Evolutionary conservation across 2,329 filamentous ascomycete genomes (phyloP).

Genomic region (Exophiala dermatitidis): DNA sequence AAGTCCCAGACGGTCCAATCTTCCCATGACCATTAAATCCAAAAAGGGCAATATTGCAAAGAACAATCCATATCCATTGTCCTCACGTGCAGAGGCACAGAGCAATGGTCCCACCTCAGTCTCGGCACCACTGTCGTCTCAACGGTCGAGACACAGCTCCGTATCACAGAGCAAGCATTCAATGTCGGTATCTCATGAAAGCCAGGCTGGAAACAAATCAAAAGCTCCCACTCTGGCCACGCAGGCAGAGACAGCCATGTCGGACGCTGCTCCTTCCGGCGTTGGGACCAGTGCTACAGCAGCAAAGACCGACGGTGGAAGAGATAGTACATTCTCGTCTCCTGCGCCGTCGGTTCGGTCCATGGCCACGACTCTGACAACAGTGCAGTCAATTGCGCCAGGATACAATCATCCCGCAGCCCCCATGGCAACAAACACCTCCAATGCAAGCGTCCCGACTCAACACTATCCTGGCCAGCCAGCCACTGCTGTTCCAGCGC

Average conservation of each 20-base stretch:
- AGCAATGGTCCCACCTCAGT: conserved; percentile 50
- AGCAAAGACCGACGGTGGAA: conserved; percentile 60
- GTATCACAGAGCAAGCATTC: conserved; percentile 54
- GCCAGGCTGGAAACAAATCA: conserved; percentile 57
- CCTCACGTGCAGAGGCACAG: conserved; percentile 44
- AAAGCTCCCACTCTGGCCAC: conserved; percentile 76
- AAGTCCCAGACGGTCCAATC: conserved; percentile 20
- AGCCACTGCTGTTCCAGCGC: conserved; percentile 54
- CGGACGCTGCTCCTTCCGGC: conserved; percentile 69
- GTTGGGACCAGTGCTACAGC: conserved; percentile 67
- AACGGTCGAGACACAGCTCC: conserved; percentile 52
- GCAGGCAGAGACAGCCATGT: conserved; percentile 67
- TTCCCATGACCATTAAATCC: conserved; percentile 17
- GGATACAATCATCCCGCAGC: conserved; percentile 36
- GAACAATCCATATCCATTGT: conserved; percentile 90
- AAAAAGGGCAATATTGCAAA: conserved; percentile 60
- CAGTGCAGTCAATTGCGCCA: conserved; percentile 56
- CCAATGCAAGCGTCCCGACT: conserved; percentile 29
- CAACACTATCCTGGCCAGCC: conserved; percentile 54
- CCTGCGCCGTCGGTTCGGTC: conserved; percentile 59
- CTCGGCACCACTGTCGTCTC: conserved; percentile 44
- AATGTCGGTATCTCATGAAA: conserved; percentile 54
- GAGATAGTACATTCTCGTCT: conserved; percentile 58
- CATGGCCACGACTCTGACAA: conserved; percentile 59
- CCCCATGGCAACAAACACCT: conserved; percentile 30